Evolutionary conservation across 2,329 filamentous ascomycete species (phyloP).

Genomic region (Microcyclospora pomicola): DNA sequence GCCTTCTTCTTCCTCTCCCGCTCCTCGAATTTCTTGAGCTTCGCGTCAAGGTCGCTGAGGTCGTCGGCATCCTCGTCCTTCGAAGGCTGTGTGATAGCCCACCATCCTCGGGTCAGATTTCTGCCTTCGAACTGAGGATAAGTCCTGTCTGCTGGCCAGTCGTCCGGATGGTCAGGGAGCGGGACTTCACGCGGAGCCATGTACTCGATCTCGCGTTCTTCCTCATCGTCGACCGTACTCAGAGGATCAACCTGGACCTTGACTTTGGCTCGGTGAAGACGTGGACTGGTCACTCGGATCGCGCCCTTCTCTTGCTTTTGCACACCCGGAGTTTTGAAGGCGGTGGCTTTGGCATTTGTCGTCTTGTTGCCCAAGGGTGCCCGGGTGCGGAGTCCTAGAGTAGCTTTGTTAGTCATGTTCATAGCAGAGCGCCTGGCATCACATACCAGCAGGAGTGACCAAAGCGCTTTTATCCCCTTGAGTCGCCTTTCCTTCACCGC

Average conservation of each 20-base stretch:
- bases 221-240: constrained; percentile 25
- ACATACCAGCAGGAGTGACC: constrained; percentile 64
- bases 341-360: constrained; percentile 75
- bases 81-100: constrained; percentile 34
- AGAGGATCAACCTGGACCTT: constrained; percentile 40
- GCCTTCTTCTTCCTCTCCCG: constrained; percentile 11
- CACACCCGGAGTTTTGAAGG: constrained; percentile 42
- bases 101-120: constrained; percentile 40
- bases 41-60: constrained; percentile 53
- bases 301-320: constrained; percentile 37
- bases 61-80: constrained; percentile 50
- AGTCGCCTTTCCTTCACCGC: constrained; percentile 39
- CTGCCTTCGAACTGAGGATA: constrained; percentile 32
- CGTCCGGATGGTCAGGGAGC: constrained; percentile 21
- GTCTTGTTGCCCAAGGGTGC: constrained; percentile 88
- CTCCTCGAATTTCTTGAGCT: constrained; percentile 18
- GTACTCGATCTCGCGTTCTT: constrained; percentile 74
- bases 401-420: constrained; percentile 3
- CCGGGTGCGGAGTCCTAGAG: constrained; percentile 49
- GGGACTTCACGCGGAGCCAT: constrained; percentile 58
- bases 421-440: not conserved
- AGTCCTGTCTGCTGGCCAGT: constrained; percentile 15
- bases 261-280: constrained; percentile 39
- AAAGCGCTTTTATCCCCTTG: constrained; percentile 49
- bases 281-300: constrained; percentile 43